These are phyloP conservation scores for Tylopilus sp. DNA, from an alignment of 768 basidiomycete genomes.

Conservation along the genomic window DNA sequence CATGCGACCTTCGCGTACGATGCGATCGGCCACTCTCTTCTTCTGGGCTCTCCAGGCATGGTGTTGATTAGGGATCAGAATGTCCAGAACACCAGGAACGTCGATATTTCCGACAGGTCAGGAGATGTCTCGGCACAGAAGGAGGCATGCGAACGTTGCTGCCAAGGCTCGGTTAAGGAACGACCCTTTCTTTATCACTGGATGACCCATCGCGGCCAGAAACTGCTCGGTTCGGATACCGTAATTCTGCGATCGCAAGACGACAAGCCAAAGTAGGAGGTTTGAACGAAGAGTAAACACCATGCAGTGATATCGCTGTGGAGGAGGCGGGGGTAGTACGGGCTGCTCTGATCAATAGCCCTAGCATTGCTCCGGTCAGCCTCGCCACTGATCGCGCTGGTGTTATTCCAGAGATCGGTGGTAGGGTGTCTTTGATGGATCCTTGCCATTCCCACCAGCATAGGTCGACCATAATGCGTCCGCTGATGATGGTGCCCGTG, in stretches of 20 bases:
- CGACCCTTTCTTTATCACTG: constrained; percentile 11
- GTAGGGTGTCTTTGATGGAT: constrained; percentile 1
- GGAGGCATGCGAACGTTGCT: constrained; percentile 16
- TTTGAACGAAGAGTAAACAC: constrained; percentile 11
- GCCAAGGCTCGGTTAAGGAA: constrained; percentile 15
- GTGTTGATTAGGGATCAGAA: constrained; percentile 11
- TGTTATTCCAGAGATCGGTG: not conserved
- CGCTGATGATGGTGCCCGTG: constrained; percentile 1
- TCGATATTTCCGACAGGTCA: constrained; percentile 13
- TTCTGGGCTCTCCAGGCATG: constrained; percentile 19
- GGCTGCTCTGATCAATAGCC: constrained; percentile 4
- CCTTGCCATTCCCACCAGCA: constrained; percentile 14
- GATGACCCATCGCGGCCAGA: constrained; percentile 4
- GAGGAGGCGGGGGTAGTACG: constrained; percentile 4
- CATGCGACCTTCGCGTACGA: constrained; percentile 9
- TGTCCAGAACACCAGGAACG: constrained; percentile 11
- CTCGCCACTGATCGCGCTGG: constrained; percentile 10
- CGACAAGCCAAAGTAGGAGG: constrained; percentile 15
- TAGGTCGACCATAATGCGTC: constrained; percentile 4
- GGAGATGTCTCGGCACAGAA: constrained; percentile 12
- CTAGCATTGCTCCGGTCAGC: constrained; percentile 10
- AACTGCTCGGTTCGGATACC: constrained; percentile 14
- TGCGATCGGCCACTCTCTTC: constrained; percentile 15
- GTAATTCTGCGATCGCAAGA: constrained; percentile 15
- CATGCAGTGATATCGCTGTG: constrained; percentile 3